Percentiles rank a stretch among this genome's conserved stretches.
phyloP scores from a whole-genome alignment of 2,329 filamentous ascomycete genomes.

The Botrytis paeoniae region DNA sequence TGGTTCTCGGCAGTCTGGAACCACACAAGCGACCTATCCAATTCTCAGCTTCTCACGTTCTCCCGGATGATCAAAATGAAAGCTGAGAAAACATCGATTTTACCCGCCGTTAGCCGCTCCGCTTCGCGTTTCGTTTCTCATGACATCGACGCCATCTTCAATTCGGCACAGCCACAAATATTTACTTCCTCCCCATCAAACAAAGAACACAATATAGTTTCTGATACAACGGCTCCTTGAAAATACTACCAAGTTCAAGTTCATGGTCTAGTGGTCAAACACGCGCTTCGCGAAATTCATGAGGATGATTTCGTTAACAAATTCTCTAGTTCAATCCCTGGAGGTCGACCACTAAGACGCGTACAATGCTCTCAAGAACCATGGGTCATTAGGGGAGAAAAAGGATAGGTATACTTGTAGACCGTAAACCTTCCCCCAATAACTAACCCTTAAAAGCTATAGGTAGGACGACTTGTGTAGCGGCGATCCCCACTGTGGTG shows the following conservation, averaged over 20 bases:
- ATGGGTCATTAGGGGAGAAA: neutral
- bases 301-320: neutral
- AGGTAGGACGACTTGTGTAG: constrained; percentile 14
- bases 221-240: neutral
- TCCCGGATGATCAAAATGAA: neutral
- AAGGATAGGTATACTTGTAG: constrained; percentile 8
- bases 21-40: neutral
- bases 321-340: neutral
- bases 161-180: neutral
- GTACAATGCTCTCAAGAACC: neutral
- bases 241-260: constrained; percentile 10
- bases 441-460: constrained; percentile 1
- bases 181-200: neutral
- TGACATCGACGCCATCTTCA: neutral
- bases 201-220: neutral
- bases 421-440: neutral
- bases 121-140: neutral
- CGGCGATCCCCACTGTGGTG: neutral
- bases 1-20: neutral
- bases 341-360: constrained; percentile 11
- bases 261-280: constrained; percentile 12
- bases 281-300: neutral
- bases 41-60: neutral
- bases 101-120: neutral
- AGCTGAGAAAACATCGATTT: neutral